Evolutionary conservation across 306 rosid genomes (phyloP).

Genomic region (Gillenia trifoliata): DNA sequence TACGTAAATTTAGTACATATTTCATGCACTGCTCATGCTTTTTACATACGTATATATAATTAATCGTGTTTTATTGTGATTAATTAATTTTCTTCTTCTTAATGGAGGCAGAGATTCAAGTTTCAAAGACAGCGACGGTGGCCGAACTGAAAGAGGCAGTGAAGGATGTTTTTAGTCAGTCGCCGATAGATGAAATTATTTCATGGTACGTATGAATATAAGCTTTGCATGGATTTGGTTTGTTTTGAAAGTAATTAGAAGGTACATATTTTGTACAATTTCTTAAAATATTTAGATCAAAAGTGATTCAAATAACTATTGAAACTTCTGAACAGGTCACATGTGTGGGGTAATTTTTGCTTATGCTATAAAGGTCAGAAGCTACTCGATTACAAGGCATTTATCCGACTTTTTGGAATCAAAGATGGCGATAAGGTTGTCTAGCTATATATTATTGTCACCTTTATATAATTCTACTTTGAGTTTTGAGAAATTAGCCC

Average conservation of each 20-base stretch:
- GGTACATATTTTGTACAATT: background rate
- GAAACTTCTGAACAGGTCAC: constrained; percentile 29
- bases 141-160: constrained; percentile 46
- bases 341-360: constrained; percentile 56
- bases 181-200: constrained; percentile 16
- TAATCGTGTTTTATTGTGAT: background rate
- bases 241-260: background rate
- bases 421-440: constrained; percentile 48
- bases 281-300: background rate
- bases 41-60: background rate
- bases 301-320: background rate
- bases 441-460: background rate
- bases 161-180: constrained; percentile 36
- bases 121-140: constrained; percentile 35
- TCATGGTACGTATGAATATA: constrained; percentile 31
- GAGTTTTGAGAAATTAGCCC: background rate
- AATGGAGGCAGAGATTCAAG: constrained; percentile 27
- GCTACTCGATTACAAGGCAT: constrained; percentile 32
- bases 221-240: background rate
- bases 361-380: constrained; percentile 35
- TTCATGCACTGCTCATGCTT: background rate
- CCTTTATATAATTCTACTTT: no score
- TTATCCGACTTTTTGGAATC: constrained; percentile 32
- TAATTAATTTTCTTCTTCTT: background rate
- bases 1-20: background rate